Conservation (phyloP, 2,329 filamentous ascomycete species). For the Ramichloridium luteum region DNA sequence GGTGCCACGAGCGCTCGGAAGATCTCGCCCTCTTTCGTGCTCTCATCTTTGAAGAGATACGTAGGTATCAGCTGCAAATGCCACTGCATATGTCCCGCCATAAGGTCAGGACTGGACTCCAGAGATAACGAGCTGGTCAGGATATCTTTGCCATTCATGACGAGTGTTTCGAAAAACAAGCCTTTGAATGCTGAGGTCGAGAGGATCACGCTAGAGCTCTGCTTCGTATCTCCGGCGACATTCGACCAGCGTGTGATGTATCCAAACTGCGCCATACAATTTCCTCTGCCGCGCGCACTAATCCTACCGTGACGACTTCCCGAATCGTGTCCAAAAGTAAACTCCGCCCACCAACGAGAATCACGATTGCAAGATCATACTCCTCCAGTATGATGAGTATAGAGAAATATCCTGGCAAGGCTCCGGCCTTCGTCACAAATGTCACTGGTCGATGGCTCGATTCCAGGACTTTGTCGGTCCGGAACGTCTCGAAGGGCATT, state of each 20-base stretch:
- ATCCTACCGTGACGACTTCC: constrained; percentile 20
- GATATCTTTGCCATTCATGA: constrained; percentile 19
- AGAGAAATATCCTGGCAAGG: constrained; percentile 31
- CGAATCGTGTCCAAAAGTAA: constrained; percentile 10
- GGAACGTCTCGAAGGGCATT: constrained; percentile 38
- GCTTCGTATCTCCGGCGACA: no score
- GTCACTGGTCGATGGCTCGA: constrained; percentile 28
- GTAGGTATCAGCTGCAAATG: constrained; percentile 19
- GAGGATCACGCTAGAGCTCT: no score
- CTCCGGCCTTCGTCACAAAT: constrained; percentile 32
- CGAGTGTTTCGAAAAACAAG: constrained; percentile 13
- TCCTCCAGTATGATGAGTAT: constrained; percentile 31
- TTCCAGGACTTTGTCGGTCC: constrained; percentile 28
- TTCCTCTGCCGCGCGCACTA: constrained; percentile 26
- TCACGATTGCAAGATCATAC: constrained; percentile 32
- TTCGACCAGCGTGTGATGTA: constrained; percentile 10
- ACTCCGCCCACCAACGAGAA: constrained; percentile 25
- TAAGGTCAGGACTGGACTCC: no score
- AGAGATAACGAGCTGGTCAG: constrained; percentile 7
- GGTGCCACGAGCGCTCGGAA: constrained; percentile 15
- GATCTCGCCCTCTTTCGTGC: constrained; percentile 16
- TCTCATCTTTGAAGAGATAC: constrained; percentile 18
- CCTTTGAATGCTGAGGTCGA: constrained; percentile 11
- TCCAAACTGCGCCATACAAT: constrained; percentile 13
- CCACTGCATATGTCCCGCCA: constrained; percentile 5